These are phyloP conservation scores for Hydnum rufescens DNA, from an alignment of 768 basidiomycete species.

Conservation along the genomic window DNA sequence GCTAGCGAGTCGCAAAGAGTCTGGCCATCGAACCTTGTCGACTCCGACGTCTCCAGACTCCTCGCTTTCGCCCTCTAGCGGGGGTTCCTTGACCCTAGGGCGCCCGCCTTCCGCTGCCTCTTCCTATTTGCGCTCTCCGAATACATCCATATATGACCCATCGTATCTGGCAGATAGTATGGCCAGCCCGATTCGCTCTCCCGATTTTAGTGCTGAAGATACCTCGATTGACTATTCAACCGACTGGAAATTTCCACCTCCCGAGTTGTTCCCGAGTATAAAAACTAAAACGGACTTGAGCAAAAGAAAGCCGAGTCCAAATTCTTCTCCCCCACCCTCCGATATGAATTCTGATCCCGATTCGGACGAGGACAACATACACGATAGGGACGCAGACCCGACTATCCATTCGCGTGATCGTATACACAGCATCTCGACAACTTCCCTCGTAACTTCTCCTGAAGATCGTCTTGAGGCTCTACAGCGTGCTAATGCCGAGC, in stretches of 20 bases:
- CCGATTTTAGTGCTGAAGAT: constrained; percentile 5
- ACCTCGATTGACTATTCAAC: no score
- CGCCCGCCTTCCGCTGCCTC: background rate
- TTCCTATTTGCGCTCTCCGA: background rate
- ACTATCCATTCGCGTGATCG: background rate
- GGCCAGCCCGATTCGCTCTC: constrained; percentile 13
- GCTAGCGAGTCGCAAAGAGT: constrained; percentile 28
- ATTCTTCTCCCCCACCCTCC: background rate
- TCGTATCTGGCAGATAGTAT: no score
- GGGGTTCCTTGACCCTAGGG: constrained; percentile 36
- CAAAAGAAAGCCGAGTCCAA: constrained; percentile 31
- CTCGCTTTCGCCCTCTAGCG: constrained; percentile 36
- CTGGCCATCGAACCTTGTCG: constrained; percentile 29
- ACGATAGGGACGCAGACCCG: background rate
- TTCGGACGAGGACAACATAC: constrained; percentile 18
- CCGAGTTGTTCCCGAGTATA: no score
- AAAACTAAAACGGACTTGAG: constrained; percentile 30
- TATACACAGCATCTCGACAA: background rate
- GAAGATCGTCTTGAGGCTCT: background rate
- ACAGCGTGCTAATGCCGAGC: constrained; percentile 47
- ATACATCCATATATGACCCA: background rate
- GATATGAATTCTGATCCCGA: constrained; percentile 26
- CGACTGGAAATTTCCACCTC: no score
- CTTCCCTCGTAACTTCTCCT: background rate
- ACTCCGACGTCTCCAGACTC: constrained; percentile 39